Evolutionary conservation across 202 grass and related monocot genomes (phyloP).

Genomic region (Hordeum pubiflorum): DNA sequence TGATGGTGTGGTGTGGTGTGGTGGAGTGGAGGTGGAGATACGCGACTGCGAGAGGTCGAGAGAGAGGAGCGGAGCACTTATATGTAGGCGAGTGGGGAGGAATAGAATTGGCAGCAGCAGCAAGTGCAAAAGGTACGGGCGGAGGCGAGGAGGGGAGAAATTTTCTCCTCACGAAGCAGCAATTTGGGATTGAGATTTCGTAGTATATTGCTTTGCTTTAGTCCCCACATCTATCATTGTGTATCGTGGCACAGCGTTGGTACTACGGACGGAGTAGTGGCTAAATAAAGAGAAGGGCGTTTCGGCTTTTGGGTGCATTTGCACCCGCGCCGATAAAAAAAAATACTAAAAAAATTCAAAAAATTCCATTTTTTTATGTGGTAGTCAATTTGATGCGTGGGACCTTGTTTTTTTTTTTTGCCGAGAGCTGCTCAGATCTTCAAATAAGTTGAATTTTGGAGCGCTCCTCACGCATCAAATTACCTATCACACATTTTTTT

Average conservation of each 20-base stretch:
- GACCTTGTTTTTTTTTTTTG: too few species aligned
- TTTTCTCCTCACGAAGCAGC: neutral
- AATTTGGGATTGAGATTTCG: neutral
- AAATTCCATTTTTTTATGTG: too few species aligned
- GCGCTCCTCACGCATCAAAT: too few species aligned
- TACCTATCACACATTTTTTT: too few species aligned
- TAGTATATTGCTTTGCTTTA: neutral
- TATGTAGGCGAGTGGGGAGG: neutral
- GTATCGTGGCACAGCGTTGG: conserved; percentile 13
- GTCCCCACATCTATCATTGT: conserved; percentile 43
- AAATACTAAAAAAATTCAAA: too few species aligned
- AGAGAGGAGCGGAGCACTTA: neutral
- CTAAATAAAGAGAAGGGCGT: too few species aligned
- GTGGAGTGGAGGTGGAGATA: neutral
- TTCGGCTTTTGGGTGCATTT: too few species aligned
- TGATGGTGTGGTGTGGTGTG: neutral
- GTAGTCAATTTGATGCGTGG: too few species aligned
- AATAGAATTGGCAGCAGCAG: neutral
- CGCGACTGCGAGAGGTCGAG: conserved; percentile 13
- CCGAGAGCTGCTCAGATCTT: too few species aligned
- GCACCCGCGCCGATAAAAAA: too few species aligned
- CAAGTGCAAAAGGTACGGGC: conserved; percentile 28
- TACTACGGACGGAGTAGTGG: neutral
- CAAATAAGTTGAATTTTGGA: too few species aligned
- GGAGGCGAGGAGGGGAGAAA: neutral